Conservation (phyloP, 345 rosid species). For the Arabidopsis arenosa region DNA sequence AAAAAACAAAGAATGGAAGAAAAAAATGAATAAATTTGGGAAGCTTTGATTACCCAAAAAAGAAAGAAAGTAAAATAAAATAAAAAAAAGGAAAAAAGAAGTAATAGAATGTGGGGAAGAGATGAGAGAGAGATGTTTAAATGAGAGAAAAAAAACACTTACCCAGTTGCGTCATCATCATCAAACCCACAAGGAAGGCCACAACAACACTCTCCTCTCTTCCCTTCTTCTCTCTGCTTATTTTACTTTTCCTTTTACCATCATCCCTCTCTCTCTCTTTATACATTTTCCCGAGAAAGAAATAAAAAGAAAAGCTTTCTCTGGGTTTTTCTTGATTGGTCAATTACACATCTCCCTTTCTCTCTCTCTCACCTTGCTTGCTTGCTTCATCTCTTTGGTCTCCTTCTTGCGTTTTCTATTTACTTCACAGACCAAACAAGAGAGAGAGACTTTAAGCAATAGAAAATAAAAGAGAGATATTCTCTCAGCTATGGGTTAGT, state of each 20-base stretch:
- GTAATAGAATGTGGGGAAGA: conserved; percentile 50
- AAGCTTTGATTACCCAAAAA: conserved; percentile 24
- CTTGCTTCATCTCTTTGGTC: conserved; percentile 45
- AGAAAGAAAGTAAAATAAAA: conserved; percentile 10
- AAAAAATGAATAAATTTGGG: background rate
- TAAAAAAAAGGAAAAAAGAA: background rate
- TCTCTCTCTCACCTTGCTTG: conserved; percentile 7
- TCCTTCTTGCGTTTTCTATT: conserved; percentile 29
- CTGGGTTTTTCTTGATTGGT: conserved; percentile 49
- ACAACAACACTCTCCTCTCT: background rate
- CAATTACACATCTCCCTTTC: conserved; percentile 34
- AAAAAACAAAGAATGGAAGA: too few relatives aligned
- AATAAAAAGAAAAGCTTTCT: conserved; percentile 21
- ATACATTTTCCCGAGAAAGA: conserved; percentile 29
- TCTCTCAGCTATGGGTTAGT: conserved; percentile 43
- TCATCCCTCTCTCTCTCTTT: background rate
- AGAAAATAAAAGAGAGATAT: background rate
- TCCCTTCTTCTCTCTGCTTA: background rate
- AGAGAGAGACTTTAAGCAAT: background rate
- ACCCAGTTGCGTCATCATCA: conserved; percentile 48
- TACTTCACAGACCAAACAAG: conserved; percentile 1
- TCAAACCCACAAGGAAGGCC: conserved; percentile 40
- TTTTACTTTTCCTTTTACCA: conserved; percentile 27
- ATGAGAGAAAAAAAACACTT: conserved; percentile 49
- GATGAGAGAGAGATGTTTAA: conserved; percentile 47